Base-by-base conservation (phyloP, 176 grass and related monocot genomes). In the Thalia dealbata region DNA sequence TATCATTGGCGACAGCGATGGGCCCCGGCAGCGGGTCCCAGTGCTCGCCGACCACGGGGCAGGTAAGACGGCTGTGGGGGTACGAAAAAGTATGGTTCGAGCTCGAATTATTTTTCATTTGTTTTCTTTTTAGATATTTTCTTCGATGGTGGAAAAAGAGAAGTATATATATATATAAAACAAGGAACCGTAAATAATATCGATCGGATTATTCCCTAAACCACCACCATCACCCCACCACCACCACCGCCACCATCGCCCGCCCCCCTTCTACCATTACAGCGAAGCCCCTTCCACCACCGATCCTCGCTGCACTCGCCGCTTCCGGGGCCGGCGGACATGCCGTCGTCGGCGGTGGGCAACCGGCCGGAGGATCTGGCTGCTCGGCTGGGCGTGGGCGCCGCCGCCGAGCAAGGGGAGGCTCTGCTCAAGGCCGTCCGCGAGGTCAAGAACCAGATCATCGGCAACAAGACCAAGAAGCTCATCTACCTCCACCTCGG, bases 401-500 rank as follows among this genome's bases (percentile, higher is more conserved):
- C 59, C 35, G 81, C 72, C 46, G 82, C 43, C 35, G 78, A 52
- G 61, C 82, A 68, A 0, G 78, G 69, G 27, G 89, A 84, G 83
- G 77, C 85, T 35, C 81, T 99, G 56, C 81, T 87, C 13, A 70
- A 54, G 62, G 79, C 83, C 62, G 78, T 99, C 74, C 80, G 95
- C 44, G 95, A 91, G 76, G 90, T 99, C 65, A 99, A 99, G 85
- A 99, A 99, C 71, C 95, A 99, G 90, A 93, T 99, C 77, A 99
- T 99, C 16, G 95, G 95, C 26, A 99, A 99, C 81, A 89, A 85
- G 27, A 99, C 90, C 70, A 99, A 99, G 87, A 99, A 99, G 79
- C 95, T 99, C 59, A 78, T 86, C 14, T 99, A 91, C 67, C 81
- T 99, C 76, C 85, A 85, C 52, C 77, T 93, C 14, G 87, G 88